Percentiles rank a stretch among this genome's conserved stretches.
Evolutionary conservation across 78 protist species (phyloP).

Genomic region (Trichosphaerium sp.): DNA sequence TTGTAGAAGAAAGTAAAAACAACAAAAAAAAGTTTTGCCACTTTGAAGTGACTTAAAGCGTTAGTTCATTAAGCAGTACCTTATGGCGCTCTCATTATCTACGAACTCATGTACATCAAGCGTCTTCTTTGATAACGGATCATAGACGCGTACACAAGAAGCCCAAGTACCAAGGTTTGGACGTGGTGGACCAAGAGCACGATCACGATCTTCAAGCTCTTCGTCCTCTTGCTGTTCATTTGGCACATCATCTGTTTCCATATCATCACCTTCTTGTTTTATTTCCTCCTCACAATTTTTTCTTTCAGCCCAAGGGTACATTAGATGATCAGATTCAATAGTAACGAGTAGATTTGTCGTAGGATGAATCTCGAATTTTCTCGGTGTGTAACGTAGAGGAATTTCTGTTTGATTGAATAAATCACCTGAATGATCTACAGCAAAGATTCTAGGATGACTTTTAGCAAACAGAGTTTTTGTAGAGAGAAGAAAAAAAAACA

Average conservation of each 20-base stretch:
- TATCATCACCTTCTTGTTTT: conserved; percentile 11
- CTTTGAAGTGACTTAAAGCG: no score
- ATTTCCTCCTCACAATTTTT: conserved; percentile 8
- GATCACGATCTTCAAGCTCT: conserved; percentile 22
- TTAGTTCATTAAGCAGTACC: background rate
- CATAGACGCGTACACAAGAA: conserved; percentile 64
- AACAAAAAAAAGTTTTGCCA: no score
- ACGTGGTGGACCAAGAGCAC: conserved; percentile 18
- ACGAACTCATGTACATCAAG: conserved; percentile 36
- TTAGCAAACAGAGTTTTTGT: no score
- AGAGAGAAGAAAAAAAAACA: no score
- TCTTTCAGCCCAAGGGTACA: conserved; percentile 4
- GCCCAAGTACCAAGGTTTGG: conserved; percentile 72
- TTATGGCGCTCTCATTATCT: conserved; percentile 77
- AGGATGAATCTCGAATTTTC: conserved; percentile 50
- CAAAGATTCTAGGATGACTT: no score
- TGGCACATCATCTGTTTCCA: background rate
- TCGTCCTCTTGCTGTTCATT: background rate
- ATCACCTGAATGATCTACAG: conserved; percentile 67
- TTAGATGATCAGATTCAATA: conserved; percentile 69
- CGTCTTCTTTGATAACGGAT: conserved; percentile 33
- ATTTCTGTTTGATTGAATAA: conserved; percentile 57
- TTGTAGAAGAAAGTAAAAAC: no score
- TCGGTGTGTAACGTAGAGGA: conserved; percentile 70
- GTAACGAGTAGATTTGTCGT: conserved; percentile 28